phyloP scores from a whole-genome alignment of 2,329 filamentous ascomycete species.

The Aspergillus texensis region DNA sequence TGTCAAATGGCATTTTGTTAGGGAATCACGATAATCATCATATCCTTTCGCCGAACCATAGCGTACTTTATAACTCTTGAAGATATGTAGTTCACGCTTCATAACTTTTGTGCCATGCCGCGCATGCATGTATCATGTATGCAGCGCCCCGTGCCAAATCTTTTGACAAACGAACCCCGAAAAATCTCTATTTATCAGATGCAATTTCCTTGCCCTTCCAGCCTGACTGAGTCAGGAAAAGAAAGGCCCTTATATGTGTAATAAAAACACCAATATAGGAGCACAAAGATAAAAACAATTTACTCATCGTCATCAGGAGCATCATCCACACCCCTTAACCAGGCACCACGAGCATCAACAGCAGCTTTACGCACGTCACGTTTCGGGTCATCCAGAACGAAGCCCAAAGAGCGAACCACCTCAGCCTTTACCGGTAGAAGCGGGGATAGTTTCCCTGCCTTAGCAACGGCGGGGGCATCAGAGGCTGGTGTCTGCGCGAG shows the following conservation, averaged over 20 bases:
- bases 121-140: neutral
- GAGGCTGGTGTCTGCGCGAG: conserved; percentile 35
- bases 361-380: conserved; percentile 64
- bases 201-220: neutral
- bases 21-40: neutral
- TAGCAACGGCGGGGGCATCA: conserved; percentile 27
- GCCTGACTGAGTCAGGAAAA: conserved; percentile 1
- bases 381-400: conserved; percentile 64
- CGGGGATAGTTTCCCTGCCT: conserved; percentile 39
- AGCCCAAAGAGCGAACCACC: conserved; percentile 59
- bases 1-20: neutral
- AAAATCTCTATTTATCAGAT: neutral
- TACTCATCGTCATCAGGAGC: conserved; percentile 60
- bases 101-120: neutral
- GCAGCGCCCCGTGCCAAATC: neutral
- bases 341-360: conserved; percentile 62
- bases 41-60: neutral
- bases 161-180: neutral
- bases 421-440: conserved; percentile 60
- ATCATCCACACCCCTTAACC: conserved; percentile 61
- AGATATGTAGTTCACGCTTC: neutral
- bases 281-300: conserved; percentile 12
- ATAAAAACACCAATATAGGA: neutral
- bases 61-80: neutral
- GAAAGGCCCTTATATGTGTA: conserved; percentile 5